Percentiles rank a stretch among this genome's conserved stretches.
These are phyloP conservation scores for Lyophyllum semitale DNA, from an alignment of 768 basidiomycete genomes.

Conservation along the genomic window DNA sequence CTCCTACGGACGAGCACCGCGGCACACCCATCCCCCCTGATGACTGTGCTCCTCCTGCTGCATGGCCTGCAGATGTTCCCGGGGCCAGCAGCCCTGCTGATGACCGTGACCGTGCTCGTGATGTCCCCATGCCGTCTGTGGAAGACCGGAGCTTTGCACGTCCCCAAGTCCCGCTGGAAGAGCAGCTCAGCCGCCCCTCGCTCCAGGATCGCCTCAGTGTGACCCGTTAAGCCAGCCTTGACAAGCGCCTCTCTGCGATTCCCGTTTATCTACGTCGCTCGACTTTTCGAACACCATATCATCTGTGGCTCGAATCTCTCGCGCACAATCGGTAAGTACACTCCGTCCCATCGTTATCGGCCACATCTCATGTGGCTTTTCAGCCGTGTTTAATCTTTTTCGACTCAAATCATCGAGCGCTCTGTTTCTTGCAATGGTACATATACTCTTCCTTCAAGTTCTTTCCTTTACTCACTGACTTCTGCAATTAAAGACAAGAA, in stretches of 20 bases:
- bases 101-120: conserved; percentile 9
- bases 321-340: no score
- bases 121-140: conserved; percentile 9
- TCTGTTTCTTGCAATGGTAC: no score
- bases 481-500: no score
- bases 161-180: conserved; percentile 33
- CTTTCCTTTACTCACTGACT: no score
- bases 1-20: conserved; percentile 29
- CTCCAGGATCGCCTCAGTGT: conserved; percentile 37
- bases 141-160: conserved; percentile 20
- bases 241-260: conserved; percentile 41
- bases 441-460: no score
- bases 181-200: conserved; percentile 34
- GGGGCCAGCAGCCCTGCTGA: conserved; percentile 17
- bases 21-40: conserved; percentile 9
- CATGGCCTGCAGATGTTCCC: conserved; percentile 21
- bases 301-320: no score
- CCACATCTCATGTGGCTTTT: no score
- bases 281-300: no score
- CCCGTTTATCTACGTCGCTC: no score
- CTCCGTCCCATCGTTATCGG: no score
- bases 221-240: conserved; percentile 34
- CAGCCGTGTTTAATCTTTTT: no score
- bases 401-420: no score
- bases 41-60: conserved; percentile 13